These are phyloP conservation scores for Vitis rotundifolia DNA, from an alignment of 164 flowering plant genomes.

Conservation along the genomic window DNA sequence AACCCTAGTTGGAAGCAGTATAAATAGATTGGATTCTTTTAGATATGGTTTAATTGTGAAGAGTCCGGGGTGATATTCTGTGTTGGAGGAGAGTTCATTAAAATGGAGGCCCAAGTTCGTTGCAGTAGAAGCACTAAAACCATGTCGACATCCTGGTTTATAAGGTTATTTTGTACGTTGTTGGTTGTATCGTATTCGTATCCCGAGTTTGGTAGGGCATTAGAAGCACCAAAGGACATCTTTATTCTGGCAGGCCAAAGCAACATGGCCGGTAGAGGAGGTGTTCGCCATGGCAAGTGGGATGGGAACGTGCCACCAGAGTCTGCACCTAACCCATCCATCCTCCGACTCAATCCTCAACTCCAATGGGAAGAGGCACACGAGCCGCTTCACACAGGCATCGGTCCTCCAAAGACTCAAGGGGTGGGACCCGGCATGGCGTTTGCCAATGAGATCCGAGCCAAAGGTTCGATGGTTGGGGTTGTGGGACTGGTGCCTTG, in stretches of 20 bases:
- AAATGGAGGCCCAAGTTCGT: no score
- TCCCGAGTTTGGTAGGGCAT: not conserved
- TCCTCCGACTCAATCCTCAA: constrained; percentile 24
- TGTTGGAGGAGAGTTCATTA: no score
- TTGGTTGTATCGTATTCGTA: not conserved
- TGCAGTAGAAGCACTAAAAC: no score
- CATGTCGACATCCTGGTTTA: no score
- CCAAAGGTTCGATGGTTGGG: constrained; percentile 4
- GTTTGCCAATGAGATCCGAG: constrained; percentile 29
- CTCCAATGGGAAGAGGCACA: constrained; percentile 28
- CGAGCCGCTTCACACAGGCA: constrained; percentile 40
- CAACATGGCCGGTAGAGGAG: constrained; percentile 77
- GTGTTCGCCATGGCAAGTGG: constrained; percentile 35
- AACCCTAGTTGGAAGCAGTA: no score
- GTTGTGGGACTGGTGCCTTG: constrained; percentile 46
- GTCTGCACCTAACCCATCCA: constrained; percentile 19
- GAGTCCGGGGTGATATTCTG: no score
- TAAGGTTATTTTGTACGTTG: not conserved
- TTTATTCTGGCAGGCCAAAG: constrained; percentile 69
- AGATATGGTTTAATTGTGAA: no score
- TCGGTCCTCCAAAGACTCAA: constrained; percentile 20
- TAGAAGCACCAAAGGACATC: constrained; percentile 16
- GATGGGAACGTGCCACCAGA: constrained; percentile 42
- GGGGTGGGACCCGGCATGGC: constrained; percentile 51
- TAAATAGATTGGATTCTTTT: no score